These are phyloP conservation scores for Cladosporium sp. DNA, from an alignment of 2,329 filamentous ascomycete genomes.

Conservation along the genomic window DNA sequence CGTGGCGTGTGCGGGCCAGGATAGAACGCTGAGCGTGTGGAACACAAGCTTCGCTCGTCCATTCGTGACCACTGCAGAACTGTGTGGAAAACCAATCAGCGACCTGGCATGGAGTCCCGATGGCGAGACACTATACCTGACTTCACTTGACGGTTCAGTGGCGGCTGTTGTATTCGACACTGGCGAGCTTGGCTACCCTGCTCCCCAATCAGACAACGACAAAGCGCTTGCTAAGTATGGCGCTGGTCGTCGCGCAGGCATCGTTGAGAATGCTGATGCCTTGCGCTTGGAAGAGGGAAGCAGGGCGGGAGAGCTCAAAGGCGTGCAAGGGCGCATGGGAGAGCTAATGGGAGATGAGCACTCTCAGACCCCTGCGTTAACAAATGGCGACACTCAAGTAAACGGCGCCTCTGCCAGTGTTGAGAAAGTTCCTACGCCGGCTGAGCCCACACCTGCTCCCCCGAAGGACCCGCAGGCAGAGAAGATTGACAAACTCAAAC, in stretches of 20 bases:
- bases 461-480: conserved; percentile 55
- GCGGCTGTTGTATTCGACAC: conserved; percentile 77
- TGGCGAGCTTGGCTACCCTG: conserved; percentile 87
- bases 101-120: conserved; percentile 94
- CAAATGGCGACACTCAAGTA: conserved; percentile 38
- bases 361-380: conserved; percentile 50
- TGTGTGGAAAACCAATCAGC: conserved; percentile 87
- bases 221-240: conserved; percentile 92
- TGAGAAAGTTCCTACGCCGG: conserved; percentile 34
- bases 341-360: conserved; percentile 90
- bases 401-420: conserved; percentile 45
- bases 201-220: conserved; percentile 83
- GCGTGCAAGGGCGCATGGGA: conserved; percentile 93
- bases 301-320: conserved; percentile 85
- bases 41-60: conserved; percentile 94
- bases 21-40: conserved; percentile 96
- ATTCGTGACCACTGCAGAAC: conserved; percentile 83
- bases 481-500: conserved; percentile 73
- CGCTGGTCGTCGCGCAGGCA: conserved; percentile 81
- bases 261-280: conserved; percentile 89
- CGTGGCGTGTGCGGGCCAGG: conserved; percentile 93
- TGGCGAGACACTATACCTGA: conserved; percentile 81
- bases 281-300: conserved; percentile 80
- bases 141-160: conserved; percentile 86
- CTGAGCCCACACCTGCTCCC: conserved; percentile 51